A percentile compares a stretch with the other conserved stretches of the same genome.
These are phyloP conservation scores for Aspergillus mulundensis DNA, from an alignment of 495 filamentous ascomycete species.

Conservation along the genomic window DNA sequence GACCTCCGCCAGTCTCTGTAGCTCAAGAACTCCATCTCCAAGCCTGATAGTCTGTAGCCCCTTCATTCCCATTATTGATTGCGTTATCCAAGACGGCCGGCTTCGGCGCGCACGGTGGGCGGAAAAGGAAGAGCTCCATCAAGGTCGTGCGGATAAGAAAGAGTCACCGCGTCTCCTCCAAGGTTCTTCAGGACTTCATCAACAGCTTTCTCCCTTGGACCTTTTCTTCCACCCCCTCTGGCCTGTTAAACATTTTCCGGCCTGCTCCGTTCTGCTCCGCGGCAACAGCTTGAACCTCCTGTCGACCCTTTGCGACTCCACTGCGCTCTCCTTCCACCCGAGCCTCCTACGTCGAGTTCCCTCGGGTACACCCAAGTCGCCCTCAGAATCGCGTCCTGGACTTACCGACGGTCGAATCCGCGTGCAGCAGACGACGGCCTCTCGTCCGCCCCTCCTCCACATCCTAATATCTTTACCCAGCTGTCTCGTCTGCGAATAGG, in stretches of 20 bases:
- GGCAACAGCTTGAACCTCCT: neutral
- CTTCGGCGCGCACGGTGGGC: conserved; percentile 35
- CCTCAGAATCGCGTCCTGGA: conserved; percentile 2
- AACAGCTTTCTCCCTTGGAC: conserved; percentile 18
- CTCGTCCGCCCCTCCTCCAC: conserved; percentile 9
- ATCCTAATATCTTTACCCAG: conserved; percentile 4
- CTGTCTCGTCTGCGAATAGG: conserved; percentile 15
- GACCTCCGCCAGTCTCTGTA: neutral
- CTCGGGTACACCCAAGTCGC: conserved; percentile 21
- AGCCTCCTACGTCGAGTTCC: conserved; percentile 14
- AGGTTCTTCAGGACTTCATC: neutral
- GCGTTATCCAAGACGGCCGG: conserved; percentile 31
- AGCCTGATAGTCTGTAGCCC: neutral
- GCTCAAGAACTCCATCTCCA: neutral
- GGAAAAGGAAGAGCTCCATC: conserved; percentile 21
- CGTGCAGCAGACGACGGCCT: conserved; percentile 5
- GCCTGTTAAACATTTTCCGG: conserved; percentile 17
- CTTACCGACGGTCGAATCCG: conserved; percentile 24
- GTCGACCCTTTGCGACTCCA: conserved; percentile 19
- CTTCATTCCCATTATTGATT: conserved; percentile 6
- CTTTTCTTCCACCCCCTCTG: conserved; percentile 12
- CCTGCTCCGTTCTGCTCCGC: conserved; percentile 30
- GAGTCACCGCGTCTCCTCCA: conserved; percentile 1
- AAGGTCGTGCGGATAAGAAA: conserved; percentile 24
- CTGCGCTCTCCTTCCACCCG: conserved; percentile 24